phyloP scores from a whole-genome alignment of 352 stramenopile genomes.

The Phytophthora colocasiae region DNA sequence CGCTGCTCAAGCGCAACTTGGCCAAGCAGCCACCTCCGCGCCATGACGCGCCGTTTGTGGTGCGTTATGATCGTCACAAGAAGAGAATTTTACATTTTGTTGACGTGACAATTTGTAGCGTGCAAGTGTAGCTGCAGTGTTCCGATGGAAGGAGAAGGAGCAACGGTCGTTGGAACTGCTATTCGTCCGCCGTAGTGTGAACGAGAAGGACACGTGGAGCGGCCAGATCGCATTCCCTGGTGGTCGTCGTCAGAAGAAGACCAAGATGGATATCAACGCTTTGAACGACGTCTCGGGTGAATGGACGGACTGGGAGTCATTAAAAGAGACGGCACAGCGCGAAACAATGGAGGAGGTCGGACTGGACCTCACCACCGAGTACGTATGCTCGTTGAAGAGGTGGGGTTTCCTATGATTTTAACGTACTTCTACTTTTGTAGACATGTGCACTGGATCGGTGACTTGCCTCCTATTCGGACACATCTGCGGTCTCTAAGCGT shows the following conservation, averaged over 20 bases:
- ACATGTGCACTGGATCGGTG: slow-evolving; percentile 74
- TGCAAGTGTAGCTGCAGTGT: slow-evolving; percentile 81
- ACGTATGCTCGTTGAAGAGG: slow-evolving; percentile 20
- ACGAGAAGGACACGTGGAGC: slow-evolving; percentile 82
- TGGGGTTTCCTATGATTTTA: slow-evolving; percentile 15
- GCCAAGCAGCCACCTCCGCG: slow-evolving; percentile 41
- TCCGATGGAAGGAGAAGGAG: slow-evolving; percentile 79
- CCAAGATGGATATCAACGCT: slow-evolving; percentile 36
- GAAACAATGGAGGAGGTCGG: slow-evolving; percentile 88
- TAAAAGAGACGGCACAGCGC: slow-evolving; percentile 71
- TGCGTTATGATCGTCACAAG: slow-evolving; percentile 20
- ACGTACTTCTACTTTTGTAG: slow-evolving; percentile 27
- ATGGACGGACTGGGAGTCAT: slow-evolving; percentile 68
- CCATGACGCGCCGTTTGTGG: slow-evolving; percentile 39
- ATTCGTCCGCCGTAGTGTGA: slow-evolving; percentile 78
- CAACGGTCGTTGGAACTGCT: slow-evolving; percentile 73
- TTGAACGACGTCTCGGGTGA: slow-evolving; percentile 39
- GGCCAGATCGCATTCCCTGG: slow-evolving; percentile 85
- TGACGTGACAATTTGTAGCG: slow-evolving; percentile 40
- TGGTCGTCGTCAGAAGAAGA: slow-evolving; percentile 72
- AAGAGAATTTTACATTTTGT: background rate
- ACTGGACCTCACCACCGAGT: slow-evolving; percentile 65
- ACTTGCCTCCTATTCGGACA: slow-evolving; percentile 62
- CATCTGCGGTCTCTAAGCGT: slow-evolving; percentile 72
- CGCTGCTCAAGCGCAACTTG: slow-evolving; percentile 66